phyloP scores from a whole-genome alignment of 2,329 filamentous ascomycete genomes.

The Scytalidium lignicola region DNA sequence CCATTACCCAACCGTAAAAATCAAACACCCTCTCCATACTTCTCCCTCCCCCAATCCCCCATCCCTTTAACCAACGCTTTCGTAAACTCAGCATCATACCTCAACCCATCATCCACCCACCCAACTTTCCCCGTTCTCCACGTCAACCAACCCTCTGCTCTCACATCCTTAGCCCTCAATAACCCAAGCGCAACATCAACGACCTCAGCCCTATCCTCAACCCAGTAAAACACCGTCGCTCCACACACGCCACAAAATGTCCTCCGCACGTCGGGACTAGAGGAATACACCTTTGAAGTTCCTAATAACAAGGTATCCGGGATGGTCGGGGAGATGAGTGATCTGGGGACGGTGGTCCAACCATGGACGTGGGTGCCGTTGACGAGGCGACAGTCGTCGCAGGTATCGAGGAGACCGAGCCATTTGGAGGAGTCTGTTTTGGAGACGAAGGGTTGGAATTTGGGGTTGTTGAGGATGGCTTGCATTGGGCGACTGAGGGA shows the following conservation, averaged over 20 bases:
- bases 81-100: no score
- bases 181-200: constrained; percentile 8
- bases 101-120: no score
- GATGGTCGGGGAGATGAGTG: constrained; percentile 1
- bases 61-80: no score
- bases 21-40: no score
- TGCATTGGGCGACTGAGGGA: constrained; percentile 6
- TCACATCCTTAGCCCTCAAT: constrained; percentile 1
- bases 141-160: no score
- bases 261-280: constrained; percentile 3
- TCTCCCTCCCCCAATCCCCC: no score
- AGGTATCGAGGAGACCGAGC: constrained; percentile 5
- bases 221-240: constrained; percentile 4
- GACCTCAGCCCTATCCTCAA: constrained; percentile 2
- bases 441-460: constrained; percentile 3
- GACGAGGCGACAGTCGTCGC: constrained; percentile 8
- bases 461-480: not conserved
- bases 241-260: constrained; percentile 8
- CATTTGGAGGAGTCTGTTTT: constrained; percentile 5
- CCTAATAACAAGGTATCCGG: not conserved
- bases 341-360: constrained; percentile 3
- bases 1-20: no score
- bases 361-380: constrained; percentile 2
- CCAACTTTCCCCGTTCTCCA: no score
- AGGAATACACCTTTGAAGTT: constrained; percentile 7